Base-by-base conservation (phyloP, 139 green algal genomes). In the Auxenochlorella pyrenoidosa region DNA sequence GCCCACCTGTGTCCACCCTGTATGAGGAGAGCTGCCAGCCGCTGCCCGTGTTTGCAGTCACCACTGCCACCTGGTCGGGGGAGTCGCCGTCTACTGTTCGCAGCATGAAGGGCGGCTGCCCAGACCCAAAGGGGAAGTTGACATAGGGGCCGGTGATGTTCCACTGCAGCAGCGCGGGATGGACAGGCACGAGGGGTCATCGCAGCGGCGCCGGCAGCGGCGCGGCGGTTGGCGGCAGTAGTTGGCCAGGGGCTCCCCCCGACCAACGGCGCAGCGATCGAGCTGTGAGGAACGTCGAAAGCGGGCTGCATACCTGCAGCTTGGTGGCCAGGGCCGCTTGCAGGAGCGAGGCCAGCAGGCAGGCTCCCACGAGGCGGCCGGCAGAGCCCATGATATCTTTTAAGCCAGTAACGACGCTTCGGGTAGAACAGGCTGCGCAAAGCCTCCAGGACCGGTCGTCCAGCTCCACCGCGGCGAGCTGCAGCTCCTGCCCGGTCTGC, bases 81-180 rank as follows among this genome's bases (percentile, higher is more conserved):
- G 36, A 66, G 5, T 6, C n/a, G 26, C 82, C 80, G 0, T 75
- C 80, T 30, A 26, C 32, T 16, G 63, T 85, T 19, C 80, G 80
- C 3, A 76, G 15, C 16, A 86, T n/a, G 34, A 47, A 66, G 21
- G 66, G 66, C 21, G 82, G 66, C 18, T 86, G 44, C 8, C 66
- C 43, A 2, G 82, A 79, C 18, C 21, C 82, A 36, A 79, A 86
- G 5, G 82, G 82, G 43, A 70, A 86, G 44, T 86, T 86, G 43
- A 79, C 66, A 34, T 70, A 86, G 41, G 59, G 41, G 44, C 82
- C 82, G 0, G 82, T 79, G 15, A 59, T 21, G 22, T 65, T 79
- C 82, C 82, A 86, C 82, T 86, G 82, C 82, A 79, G 38, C 0
- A 32, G 24, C n/a, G 38, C 3, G 22, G 19, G 36, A 18, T 15